Conservation (phyloP, 331 rosid genomes). For the Quercus lobata region DNA sequence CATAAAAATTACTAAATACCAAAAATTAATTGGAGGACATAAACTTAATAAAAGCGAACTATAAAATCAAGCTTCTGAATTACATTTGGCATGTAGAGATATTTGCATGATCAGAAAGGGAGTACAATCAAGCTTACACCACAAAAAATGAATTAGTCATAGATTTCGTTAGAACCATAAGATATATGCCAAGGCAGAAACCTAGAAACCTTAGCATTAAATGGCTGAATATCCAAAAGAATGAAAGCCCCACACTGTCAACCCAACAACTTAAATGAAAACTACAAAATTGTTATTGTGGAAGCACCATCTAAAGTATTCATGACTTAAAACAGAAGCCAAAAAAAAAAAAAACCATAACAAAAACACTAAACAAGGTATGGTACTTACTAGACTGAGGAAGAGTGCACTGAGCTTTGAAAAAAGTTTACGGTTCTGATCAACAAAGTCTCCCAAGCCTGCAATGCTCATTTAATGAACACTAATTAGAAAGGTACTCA, state of each 20-base stretch:
- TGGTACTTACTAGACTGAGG: constrained; percentile 66
- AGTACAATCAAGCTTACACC: neutral
- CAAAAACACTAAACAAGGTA: constrained; percentile 9
- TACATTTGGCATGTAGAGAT: neutral
- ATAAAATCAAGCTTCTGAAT: neutral
- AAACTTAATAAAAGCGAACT: neutral
- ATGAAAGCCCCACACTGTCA: neutral
- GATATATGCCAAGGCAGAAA: neutral
- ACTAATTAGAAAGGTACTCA: neutral
- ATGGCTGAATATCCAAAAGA: neutral
- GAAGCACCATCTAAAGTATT: neutral
- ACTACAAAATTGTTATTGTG: neutral
- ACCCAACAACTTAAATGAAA: neutral
- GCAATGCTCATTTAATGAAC: constrained; percentile 21
- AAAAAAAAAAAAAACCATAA: too few species aligned
- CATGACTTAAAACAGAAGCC: neutral
- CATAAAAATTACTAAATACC: neutral
- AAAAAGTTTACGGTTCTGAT: constrained; percentile 61
- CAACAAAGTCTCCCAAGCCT: constrained; percentile 79
- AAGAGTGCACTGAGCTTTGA: constrained; percentile 64
- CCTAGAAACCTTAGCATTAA: neutral
- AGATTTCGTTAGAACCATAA: neutral
- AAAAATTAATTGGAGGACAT: neutral
- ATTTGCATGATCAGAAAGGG: neutral
- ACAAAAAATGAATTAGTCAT: too few species aligned